Conservation (phyloP, 305 asterid genomes). For the Plantago coronopus region DNA sequence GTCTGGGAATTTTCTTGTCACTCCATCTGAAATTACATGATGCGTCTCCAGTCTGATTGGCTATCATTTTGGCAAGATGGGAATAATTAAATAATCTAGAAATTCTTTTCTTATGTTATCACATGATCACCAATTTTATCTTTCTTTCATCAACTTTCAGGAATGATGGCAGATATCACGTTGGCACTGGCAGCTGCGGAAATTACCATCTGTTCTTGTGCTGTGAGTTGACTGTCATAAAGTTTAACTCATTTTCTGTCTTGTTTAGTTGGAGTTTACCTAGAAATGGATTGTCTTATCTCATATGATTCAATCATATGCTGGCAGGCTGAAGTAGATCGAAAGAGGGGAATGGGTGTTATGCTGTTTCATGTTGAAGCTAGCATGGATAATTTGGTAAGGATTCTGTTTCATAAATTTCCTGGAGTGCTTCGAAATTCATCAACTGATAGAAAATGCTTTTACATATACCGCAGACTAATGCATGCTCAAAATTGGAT, state of each 20-base stretch:
- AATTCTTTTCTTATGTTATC: not conserved
- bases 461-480: conserved; percentile 37
- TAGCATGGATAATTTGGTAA: conserved; percentile 71
- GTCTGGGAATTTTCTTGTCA: too few relatives aligned
- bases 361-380: conserved; percentile 80
- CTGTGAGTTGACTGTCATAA: conserved; percentile 45
- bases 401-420: conserved; percentile 15
- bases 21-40: too few relatives aligned
- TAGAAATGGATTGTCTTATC: conserved; percentile 11
- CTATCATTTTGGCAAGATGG: too few relatives aligned
- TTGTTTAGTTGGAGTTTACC: conserved; percentile 7
- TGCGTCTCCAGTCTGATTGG: too few relatives aligned
- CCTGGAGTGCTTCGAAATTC: not conserved
- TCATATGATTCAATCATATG: not conserved
- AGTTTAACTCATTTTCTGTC: not conserved
- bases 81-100: conserved; percentile 2
- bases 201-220: conserved; percentile 74
- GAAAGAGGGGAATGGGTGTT: conserved; percentile 72
- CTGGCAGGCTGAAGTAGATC: conserved; percentile 77
- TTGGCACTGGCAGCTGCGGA: conserved; percentile 72
- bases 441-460: conserved; percentile 2
- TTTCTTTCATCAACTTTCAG: conserved; percentile 36
- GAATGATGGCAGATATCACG: conserved; percentile 89
- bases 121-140: conserved; percentile 1
- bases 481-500: conserved; percentile 70